Conservation (phyloP, 1,139 yeast species). For the Pichia sp. region DNA sequence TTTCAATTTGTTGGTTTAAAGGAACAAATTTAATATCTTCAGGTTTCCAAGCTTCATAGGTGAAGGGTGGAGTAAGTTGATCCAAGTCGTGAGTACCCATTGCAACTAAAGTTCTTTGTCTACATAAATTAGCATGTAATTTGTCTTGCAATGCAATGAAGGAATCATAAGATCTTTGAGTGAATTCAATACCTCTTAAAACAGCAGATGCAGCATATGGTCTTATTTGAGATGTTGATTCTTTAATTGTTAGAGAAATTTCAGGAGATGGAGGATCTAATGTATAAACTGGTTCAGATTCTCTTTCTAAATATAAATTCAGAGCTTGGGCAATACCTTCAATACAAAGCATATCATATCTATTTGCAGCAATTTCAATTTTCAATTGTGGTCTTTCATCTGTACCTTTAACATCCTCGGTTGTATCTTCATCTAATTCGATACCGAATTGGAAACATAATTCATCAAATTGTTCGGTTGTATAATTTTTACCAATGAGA, state of each 20-base stretch:
- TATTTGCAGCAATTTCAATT: constrained; percentile 95
- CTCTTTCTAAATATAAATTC: constrained; percentile 77
- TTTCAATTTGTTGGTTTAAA: constrained; percentile 70
- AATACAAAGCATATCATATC: constrained; percentile 95
- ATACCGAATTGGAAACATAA: constrained; percentile 96
- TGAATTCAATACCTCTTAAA: constrained; percentile 74
- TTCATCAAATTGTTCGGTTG: constrained; percentile 93
- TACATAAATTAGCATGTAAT: constrained; percentile 89
- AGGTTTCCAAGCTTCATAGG: constrained; percentile 82
- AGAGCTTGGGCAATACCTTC: constrained; percentile 97
- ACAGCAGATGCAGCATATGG: constrained; percentile 95
- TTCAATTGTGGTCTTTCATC: constrained; percentile 93
- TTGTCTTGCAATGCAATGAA: constrained; percentile 96
- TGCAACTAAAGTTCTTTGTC: constrained; percentile 95
- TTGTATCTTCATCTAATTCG: constrained; percentile 93
- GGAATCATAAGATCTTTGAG: constrained; percentile 81
- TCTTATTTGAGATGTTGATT: constrained; percentile 66
- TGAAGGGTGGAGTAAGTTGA: constrained; percentile 74
- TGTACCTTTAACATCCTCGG: constrained; percentile 66
- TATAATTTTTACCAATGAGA: constrained; percentile 70
- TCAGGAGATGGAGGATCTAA: constrained; percentile 57
- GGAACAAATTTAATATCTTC: constrained; percentile 74
- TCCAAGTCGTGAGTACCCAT: constrained; percentile 97
- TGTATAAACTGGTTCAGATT: constrained; percentile 58
- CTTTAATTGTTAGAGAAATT: constrained; percentile 63